Evolutionary conservation across 768 basidiomycete species (phyloP).

Genomic region (Hortiboletus campestris): DNA sequence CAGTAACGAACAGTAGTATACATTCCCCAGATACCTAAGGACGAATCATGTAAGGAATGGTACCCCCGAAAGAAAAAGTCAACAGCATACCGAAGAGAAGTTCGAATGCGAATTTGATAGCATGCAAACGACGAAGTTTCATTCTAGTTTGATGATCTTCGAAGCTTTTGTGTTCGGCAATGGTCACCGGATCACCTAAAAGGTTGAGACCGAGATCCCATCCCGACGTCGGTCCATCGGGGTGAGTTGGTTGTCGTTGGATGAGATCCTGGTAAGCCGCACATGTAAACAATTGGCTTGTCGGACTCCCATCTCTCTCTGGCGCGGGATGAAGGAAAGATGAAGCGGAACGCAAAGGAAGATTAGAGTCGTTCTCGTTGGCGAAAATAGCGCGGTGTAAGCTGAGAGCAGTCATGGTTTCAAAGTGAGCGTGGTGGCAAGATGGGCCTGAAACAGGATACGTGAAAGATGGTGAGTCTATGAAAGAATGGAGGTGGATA

Average conservation of each 20-base stretch:
- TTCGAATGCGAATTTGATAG: constrained; percentile 29
- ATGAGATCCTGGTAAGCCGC: constrained; percentile 38
- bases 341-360: constrained; percentile 18
- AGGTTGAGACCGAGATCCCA: constrained; percentile 33
- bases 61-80: neutral
- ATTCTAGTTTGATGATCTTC: constrained; percentile 29
- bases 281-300: constrained; percentile 17
- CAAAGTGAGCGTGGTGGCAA: constrained; percentile 16
- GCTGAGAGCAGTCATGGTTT: constrained; percentile 57
- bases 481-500: neutral
- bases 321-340: constrained; percentile 20
- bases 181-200: constrained; percentile 31
- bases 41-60: neutral
- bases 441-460: constrained; percentile 3
- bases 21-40: constrained; percentile 53
- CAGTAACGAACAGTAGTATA: constrained; percentile 68
- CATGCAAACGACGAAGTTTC: constrained; percentile 35
- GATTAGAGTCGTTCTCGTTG: constrained; percentile 28
- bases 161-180: constrained; percentile 30
- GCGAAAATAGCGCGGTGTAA: constrained; percentile 55
- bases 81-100: constrained; percentile 36
- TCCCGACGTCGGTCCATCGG: constrained; percentile 33
- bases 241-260: constrained; percentile 42
- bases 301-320: constrained; percentile 15
- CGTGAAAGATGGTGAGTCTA: constrained; percentile 17